Percentiles rank a stretch among this genome's conserved stretches.
Conservation (phyloP, 805 yeast genomes). For the Torulaspora franciscae region DNA sequence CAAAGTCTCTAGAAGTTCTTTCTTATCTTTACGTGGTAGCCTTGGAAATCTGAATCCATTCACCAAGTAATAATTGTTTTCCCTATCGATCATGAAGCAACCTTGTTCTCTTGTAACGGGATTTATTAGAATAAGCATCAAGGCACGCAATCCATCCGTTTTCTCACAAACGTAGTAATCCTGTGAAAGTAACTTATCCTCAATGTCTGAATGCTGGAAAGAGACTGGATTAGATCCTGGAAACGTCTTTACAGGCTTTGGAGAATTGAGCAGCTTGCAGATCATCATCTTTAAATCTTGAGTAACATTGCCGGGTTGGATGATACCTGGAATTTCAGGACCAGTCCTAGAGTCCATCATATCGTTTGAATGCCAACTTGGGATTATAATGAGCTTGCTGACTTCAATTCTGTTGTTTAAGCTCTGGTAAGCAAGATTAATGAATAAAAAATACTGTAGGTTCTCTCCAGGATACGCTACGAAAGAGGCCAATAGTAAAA, state of each 20-base stretch:
- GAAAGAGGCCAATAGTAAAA: not conserved
- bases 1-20: conserved; percentile 41
- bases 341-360: conserved; percentile 28
- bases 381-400: not conserved
- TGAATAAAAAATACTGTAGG: not conserved
- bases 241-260: conserved; percentile 47
- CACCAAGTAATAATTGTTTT: conserved; percentile 76
- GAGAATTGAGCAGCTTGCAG: conserved; percentile 53
- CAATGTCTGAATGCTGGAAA: conserved; percentile 69
- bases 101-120: conserved; percentile 80
- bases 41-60: conserved; percentile 82
- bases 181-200: conserved; percentile 52
- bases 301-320: conserved; percentile 67
- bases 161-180: conserved; percentile 96
- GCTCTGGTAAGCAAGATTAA: not conserved
- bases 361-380: too few relatives aligned
- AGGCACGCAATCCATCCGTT: conserved; percentile 85
- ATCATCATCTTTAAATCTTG: conserved; percentile 64
- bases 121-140: conserved; percentile 58
- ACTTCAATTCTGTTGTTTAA: not conserved
- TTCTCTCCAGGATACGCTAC: not conserved
- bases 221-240: conserved; percentile 97
- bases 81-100: conserved; percentile 82
- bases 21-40: conserved; percentile 32
- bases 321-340: conserved; percentile 83